These are phyloP conservation scores for Vararia minispora DNA, from an alignment of 768 basidiomycete genomes.

Conservation along the genomic window DNA sequence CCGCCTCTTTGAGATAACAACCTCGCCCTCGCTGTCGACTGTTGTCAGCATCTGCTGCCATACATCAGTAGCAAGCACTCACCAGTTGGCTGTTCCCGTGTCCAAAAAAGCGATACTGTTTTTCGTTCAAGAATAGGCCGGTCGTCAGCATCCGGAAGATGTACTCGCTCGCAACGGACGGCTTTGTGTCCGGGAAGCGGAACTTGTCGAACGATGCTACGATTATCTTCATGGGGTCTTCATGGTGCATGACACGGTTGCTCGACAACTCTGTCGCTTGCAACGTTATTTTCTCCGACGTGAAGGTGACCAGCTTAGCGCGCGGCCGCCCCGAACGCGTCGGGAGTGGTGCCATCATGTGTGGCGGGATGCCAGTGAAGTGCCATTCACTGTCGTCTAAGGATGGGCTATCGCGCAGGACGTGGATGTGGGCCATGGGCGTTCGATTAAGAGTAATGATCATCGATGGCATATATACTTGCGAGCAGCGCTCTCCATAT, in stretches of 20 bases:
- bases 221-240: constrained; percentile 47
- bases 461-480: background rate
- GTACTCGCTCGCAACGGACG: constrained; percentile 41
- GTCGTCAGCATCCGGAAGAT: constrained; percentile 40
- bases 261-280: constrained; percentile 37
- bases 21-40: constrained; percentile 42
- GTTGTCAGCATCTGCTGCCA: constrained; percentile 2
- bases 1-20: constrained; percentile 49
- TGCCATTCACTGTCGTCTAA: constrained; percentile 43
- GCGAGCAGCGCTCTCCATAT: background rate
- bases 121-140: constrained; percentile 44
- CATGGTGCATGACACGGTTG: constrained; percentile 48
- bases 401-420: constrained; percentile 29
- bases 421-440: background rate
- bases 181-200: constrained; percentile 41
- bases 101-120: constrained; percentile 58
- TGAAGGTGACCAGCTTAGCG: constrained; percentile 34
- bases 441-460: too few species aligned
- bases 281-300: constrained; percentile 36
- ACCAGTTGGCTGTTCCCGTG: constrained; percentile 66
- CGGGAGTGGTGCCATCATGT: too few species aligned
- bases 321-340: too few species aligned
- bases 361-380: constrained; percentile 28
- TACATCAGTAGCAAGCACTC: constrained; percentile 7
- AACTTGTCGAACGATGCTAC: constrained; percentile 41